Percentiles rank a stretch among this genome's conserved stretches.
Evolutionary conservation across 306 rosid genomes (phyloP).

Genomic region (Medicago arabica): DNA sequence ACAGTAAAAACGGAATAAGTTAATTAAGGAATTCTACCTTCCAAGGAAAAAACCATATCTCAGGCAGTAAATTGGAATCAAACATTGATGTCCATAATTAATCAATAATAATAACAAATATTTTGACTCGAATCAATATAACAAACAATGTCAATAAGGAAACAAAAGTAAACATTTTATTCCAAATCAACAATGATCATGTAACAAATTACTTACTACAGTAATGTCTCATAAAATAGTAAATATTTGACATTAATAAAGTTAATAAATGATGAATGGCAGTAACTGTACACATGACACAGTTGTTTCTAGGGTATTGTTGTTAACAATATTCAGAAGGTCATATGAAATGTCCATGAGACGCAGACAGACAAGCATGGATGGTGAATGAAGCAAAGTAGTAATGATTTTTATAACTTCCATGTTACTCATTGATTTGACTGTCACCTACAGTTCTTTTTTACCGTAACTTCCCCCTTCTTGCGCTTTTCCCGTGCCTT

Average conservation of each 20-base stretch:
- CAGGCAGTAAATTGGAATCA: too few relatives aligned
- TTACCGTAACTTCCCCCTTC: slow-evolving; percentile 38
- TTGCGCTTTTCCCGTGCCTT: slow-evolving; percentile 48
- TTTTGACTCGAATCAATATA: too few relatives aligned
- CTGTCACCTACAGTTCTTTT: slow-evolving; percentile 43
- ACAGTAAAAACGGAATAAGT: too few relatives aligned
- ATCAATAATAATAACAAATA: too few relatives aligned
- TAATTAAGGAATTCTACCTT: too few relatives aligned
- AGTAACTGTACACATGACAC: neutral
- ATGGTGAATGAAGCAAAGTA: slow-evolving; percentile 14
- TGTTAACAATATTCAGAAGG: slow-evolving; percentile 26
- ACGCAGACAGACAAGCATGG: slow-evolving; percentile 46
- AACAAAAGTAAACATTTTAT: neutral
- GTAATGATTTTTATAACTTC: slow-evolving; percentile 41
- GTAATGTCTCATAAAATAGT: neutral
- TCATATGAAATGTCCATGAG: slow-evolving; percentile 52
- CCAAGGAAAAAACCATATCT: too few relatives aligned
- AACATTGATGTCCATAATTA: too few relatives aligned
- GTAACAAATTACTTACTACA: slow-evolving; percentile 5
- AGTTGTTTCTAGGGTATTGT: slow-evolving; percentile 43
- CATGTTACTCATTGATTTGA: slow-evolving; percentile 40
- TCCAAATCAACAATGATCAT: slow-evolving; percentile 9
- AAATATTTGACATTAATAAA: neutral
- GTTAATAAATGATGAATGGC: too few relatives aligned
- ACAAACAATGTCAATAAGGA: too few relatives aligned